Conservation (phyloP, 441 rosid genomes). For the Pelargonium cotyledonis region DNA sequence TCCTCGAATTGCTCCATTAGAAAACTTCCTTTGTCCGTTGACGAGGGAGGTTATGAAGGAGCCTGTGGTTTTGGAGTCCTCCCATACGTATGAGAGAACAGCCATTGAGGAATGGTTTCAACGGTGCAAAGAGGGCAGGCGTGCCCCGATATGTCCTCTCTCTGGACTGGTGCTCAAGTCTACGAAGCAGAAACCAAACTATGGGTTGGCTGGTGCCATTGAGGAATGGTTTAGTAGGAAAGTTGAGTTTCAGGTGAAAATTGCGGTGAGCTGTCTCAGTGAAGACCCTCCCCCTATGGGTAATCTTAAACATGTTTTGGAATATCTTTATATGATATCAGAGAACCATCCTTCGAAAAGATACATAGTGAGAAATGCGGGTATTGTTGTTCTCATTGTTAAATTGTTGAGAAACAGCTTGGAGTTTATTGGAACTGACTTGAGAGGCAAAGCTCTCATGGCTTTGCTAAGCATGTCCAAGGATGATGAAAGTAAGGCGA, state of each 20-base stretch:
- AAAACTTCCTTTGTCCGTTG: constrained; percentile 38
- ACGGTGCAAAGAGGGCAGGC: constrained; percentile 30
- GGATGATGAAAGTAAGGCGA: constrained; percentile 44
- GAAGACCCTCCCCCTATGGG: constrained; percentile 24
- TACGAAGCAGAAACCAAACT: constrained; percentile 31
- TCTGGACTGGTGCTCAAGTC: constrained; percentile 34
- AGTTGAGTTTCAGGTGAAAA: constrained; percentile 29
- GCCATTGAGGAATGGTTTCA: constrained; percentile 37
- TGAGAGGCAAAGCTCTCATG: constrained; percentile 38
- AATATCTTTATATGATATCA: constrained; percentile 26
- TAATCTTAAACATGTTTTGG: constrained; percentile 28
- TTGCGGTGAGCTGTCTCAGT: constrained; percentile 24
- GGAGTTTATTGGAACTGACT: constrained; percentile 24
- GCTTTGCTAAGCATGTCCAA: constrained; percentile 37
- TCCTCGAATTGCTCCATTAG: constrained; percentile 30
- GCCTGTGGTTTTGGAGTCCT: constrained; percentile 37
- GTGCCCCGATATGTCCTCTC: constrained; percentile 35
- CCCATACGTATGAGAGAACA: constrained; percentile 34
- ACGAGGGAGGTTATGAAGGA: constrained; percentile 41
- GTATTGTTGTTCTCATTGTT: constrained; percentile 27
- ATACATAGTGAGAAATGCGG: constrained; percentile 34
- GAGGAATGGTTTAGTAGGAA: constrained; percentile 43
- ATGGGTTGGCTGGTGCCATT: constrained; percentile 37
- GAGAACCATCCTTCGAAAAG: constrained; percentile 32
- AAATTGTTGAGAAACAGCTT: constrained; percentile 26